Evolutionary conservation across 2,329 filamentous ascomycete genomes (phyloP).

Genomic region (Cercospora zeina): DNA sequence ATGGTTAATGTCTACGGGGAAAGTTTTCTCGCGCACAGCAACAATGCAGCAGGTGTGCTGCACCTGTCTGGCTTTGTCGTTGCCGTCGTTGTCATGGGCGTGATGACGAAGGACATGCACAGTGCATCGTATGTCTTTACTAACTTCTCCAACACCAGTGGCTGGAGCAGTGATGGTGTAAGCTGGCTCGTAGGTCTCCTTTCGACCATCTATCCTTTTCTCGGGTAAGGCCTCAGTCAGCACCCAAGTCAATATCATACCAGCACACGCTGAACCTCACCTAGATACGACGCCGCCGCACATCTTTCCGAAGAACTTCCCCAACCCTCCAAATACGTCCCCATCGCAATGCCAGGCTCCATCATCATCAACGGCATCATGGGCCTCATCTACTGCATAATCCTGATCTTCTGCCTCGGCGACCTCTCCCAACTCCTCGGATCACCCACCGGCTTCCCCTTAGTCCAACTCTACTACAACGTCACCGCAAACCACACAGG

Average conservation of each 20-base stretch:
- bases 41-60: constrained; percentile 47
- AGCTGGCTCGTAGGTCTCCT: constrained; percentile 28
- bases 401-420: constrained; percentile 29
- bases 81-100: constrained; percentile 47
- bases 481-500: constrained; percentile 29
- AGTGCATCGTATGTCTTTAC: constrained; percentile 24
- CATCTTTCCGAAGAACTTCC: constrained; percentile 32
- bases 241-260: neutral
- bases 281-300: constrained; percentile 23
- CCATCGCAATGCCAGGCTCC: constrained; percentile 31
- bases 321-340: constrained; percentile 30
- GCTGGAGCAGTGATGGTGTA: constrained; percentile 26
- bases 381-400: constrained; percentile 25
- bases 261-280: neutral
- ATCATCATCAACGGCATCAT: constrained; percentile 29
- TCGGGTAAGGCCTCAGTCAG: constrained; percentile 14
- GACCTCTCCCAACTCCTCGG: constrained; percentile 28
- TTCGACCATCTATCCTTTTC: constrained; percentile 26
- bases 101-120: constrained; percentile 42
- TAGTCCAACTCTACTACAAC: constrained; percentile 33
- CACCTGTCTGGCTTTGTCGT: constrained; percentile 52
- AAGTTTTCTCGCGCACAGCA: constrained; percentile 45
- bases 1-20: constrained; percentile 29
- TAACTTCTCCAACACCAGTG: constrained; percentile 26
- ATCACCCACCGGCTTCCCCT: constrained; percentile 32